Conservation (phyloP, 2,329 filamentous ascomycete species). For the Colletotrichum karsti region DNA sequence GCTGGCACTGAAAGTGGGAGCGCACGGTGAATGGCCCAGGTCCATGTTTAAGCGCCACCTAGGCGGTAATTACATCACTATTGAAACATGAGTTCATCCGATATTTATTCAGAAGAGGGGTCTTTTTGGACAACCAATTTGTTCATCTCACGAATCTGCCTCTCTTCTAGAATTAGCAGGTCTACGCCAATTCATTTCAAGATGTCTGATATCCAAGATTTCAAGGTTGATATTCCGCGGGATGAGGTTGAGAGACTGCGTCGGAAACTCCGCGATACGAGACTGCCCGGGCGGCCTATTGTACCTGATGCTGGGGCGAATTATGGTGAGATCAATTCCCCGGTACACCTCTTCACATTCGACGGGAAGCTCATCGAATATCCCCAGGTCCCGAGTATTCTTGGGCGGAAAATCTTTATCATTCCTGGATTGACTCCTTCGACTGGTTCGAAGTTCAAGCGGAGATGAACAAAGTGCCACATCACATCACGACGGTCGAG, state of each 20-base stretch:
- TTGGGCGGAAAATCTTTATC: slow-evolving; percentile 28
- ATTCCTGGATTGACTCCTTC: slow-evolving; percentile 17
- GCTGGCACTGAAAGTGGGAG: no score
- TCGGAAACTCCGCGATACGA: not conserved
- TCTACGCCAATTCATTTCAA: not conserved
- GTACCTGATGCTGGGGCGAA: not conserved
- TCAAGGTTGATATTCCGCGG: not conserved
- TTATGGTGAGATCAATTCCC: not conserved
- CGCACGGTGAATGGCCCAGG: no score
- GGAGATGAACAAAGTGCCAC: slow-evolving; percentile 18
- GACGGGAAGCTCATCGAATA: not conserved
- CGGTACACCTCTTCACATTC: not conserved
- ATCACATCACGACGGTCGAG: slow-evolving; percentile 31
- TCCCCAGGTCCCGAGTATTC: not conserved
- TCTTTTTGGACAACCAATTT: no score
- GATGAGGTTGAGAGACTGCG: not conserved
- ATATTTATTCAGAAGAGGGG: not conserved
- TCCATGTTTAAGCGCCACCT: not conserved
- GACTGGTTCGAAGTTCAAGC: slow-evolving; percentile 29
- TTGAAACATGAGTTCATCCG: not conserved
- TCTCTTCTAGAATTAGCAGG: not conserved
- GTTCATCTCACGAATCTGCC: no score
- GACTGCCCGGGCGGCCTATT: not conserved
- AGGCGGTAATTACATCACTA: not conserved
- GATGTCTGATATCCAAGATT: slow-evolving; percentile 11